A percentile compares a stretch with the other conserved stretches of the same genome.
phyloP scores from a whole-genome alignment of 1,284 basidiomycete species.

The Cryptococcus maquisensis region DNA sequence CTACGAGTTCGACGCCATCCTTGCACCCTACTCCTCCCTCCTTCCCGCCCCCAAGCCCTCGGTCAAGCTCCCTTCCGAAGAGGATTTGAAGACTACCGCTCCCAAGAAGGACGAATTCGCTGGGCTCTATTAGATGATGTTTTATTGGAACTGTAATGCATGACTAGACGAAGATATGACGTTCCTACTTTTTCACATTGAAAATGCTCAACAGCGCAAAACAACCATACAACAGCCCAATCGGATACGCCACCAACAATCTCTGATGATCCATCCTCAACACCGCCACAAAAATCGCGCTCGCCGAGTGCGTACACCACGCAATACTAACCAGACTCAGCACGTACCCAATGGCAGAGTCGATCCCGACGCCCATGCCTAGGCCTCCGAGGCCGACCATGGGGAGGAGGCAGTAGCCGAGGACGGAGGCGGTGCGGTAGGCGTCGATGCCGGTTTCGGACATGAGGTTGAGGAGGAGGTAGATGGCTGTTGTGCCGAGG shows the following conservation, averaged over 20 bases:
- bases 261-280: constrained; percentile 90
- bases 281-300: constrained; percentile 88
- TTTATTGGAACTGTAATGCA: background rate
- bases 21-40: constrained; percentile 42
- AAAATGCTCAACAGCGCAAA: constrained; percentile 74
- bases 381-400: constrained; percentile 93
- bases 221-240: constrained; percentile 85
- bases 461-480: constrained; percentile 96
- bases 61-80: constrained; percentile 25
- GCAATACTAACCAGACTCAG: constrained; percentile 74
- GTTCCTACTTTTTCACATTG: constrained; percentile 35
- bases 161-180: background rate
- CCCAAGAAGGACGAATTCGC: constrained; percentile 42
- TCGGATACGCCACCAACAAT: constrained; percentile 87
- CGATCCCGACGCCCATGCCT: constrained; percentile 79
- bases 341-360: constrained; percentile 77
- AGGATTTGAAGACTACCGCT: constrained; percentile 13
- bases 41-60: constrained; percentile 31
- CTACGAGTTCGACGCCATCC: constrained; percentile 43
- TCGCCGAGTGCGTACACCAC: constrained; percentile 94
- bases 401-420: constrained; percentile 94
- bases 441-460: constrained; percentile 92
- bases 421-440: constrained; percentile 89
- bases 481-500: constrained; percentile 89
- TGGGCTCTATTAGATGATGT: constrained; percentile 30